Percentiles rank a stretch among this genome's conserved stretches.
These are phyloP conservation scores for Isoetes engelmannii DNA, from an alignment of 83 land plant species.

Conservation along the genomic window DNA sequence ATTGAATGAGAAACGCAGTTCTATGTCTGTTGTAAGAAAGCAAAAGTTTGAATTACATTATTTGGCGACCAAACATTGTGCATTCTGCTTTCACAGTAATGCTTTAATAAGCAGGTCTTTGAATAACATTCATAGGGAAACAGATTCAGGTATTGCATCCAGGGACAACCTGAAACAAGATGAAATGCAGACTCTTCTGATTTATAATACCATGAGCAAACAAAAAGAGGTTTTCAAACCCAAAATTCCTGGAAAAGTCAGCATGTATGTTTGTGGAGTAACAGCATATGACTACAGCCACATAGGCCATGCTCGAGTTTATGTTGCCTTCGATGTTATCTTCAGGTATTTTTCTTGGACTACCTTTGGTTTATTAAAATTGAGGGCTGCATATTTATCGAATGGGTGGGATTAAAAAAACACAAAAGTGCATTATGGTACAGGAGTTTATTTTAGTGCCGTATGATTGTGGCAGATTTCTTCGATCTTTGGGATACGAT, in stretches of 20 bases:
- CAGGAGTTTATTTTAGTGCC: slow-evolving; percentile 2
- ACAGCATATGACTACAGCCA: slow-evolving; percentile 93
- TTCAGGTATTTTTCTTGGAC: slow-evolving; percentile 46
- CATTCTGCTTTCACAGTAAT: no score
- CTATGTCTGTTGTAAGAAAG: no score
- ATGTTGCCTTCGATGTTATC: slow-evolving; percentile 86
- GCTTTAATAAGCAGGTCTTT: no score
- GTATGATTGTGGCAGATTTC: slow-evolving; percentile 11
- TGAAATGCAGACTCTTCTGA: neutral
- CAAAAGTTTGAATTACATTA: no score
- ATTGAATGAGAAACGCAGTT: no score
- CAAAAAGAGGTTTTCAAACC: slow-evolving; percentile 70
- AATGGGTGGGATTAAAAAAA: no score
- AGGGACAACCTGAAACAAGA: neutral
- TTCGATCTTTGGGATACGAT: slow-evolving; percentile 12
- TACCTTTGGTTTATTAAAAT: no score
- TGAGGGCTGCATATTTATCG: no score
- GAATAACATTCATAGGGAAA: no score
- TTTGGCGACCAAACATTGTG: no score
- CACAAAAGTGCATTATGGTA: neutral
- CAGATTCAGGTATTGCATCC: no score
- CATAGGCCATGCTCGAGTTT: slow-evolving; percentile 94
- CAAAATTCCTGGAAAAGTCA: slow-evolving; percentile 62
- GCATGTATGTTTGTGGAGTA: slow-evolving; percentile 96
- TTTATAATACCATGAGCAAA: slow-evolving; percentile 72